Percentiles rank a stretch among this genome's conserved stretches.
Conservation (phyloP, 1,139 yeast genomes). For the Blastobotrys indianensis region DNA sequence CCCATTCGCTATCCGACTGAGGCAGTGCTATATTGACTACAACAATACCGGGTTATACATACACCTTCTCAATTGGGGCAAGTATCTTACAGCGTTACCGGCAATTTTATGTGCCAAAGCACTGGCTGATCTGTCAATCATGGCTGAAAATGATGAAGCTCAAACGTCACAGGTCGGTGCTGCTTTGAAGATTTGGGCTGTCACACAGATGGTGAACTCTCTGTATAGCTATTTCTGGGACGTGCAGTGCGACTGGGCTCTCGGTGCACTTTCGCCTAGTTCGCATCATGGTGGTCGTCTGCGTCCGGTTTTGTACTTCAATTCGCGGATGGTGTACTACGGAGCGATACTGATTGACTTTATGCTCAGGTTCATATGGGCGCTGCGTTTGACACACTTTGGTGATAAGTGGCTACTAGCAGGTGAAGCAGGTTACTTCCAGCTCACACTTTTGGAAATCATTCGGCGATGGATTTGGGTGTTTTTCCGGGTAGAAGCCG, state of each 20-base stretch:
- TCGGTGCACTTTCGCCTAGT: constrained; percentile 38
- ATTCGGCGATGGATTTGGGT: constrained; percentile 87
- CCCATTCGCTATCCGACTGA: constrained; percentile 68
- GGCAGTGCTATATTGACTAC: constrained; percentile 76
- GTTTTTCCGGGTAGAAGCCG: constrained; percentile 74
- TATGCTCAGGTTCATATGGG: constrained; percentile 67
- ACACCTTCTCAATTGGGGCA: constrained; percentile 65
- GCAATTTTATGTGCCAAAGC: constrained; percentile 33
- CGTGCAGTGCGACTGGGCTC: constrained; percentile 80
- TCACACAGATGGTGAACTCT: constrained; percentile 56
- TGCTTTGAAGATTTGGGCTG: constrained; percentile 43
- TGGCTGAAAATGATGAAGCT: constrained; percentile 12
- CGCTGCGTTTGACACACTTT: constrained; percentile 41
- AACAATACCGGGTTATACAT: constrained; percentile 41
- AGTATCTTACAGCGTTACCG: constrained; percentile 70
- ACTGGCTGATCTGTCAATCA: constrained; percentile 15
- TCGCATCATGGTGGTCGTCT: constrained; percentile 13
- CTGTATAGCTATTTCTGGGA: constrained; percentile 85
- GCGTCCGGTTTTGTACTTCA: constrained; percentile 8
- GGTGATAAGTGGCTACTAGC: constrained; percentile 11
- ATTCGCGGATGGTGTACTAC: constrained; percentile 38
- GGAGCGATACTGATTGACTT: constrained; percentile 56
- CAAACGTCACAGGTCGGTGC: neutral
- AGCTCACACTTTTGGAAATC: constrained; percentile 66
- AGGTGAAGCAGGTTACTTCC: constrained; percentile 53